phyloP scores from a whole-genome alignment of 805 yeast species.

The Candida germanica region DNA sequence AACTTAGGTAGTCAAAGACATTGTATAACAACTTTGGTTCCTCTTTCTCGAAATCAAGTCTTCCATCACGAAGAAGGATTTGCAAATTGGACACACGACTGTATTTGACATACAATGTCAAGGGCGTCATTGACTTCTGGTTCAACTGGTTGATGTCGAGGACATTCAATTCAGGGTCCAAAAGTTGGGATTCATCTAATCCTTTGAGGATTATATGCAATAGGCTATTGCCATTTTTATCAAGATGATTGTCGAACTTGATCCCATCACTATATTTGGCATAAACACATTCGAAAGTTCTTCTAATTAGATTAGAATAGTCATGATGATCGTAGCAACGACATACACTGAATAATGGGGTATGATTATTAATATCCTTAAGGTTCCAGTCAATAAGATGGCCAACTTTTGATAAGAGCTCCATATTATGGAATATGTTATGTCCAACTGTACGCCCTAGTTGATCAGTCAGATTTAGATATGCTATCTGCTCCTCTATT shows the following conservation, averaged over 20 bases:
- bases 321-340: slow-evolving; percentile 76
- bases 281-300: slow-evolving; percentile 44
- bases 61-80: slow-evolving; percentile 45
- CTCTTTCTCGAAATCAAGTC: slow-evolving; percentile 39
- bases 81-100: slow-evolving; percentile 59
- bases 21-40: slow-evolving; percentile 33
- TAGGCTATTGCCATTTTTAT: slow-evolving; percentile 68
- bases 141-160: slow-evolving; percentile 58
- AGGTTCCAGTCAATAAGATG: slow-evolving; percentile 62
- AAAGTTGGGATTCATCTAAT: slow-evolving; percentile 30
- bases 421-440: slow-evolving; percentile 56
- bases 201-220: slow-evolving; percentile 65
- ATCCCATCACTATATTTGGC: slow-evolving; percentile 36
- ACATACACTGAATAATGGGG: slow-evolving; percentile 74
- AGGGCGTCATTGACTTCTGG: slow-evolving; percentile 58
- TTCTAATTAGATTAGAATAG: slow-evolving; percentile 48
- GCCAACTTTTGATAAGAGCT: slow-evolving; percentile 54
- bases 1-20: slow-evolving; percentile 37
- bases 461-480: slow-evolving; percentile 50
- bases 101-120: slow-evolving; percentile 68
- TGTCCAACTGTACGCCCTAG: slow-evolving; percentile 69
- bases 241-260: slow-evolving; percentile 62
- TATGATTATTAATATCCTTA: slow-evolving; percentile 63
- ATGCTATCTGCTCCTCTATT: slow-evolving; percentile 43
- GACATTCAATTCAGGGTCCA: slow-evolving; percentile 27